A percentile compares a stretch with the other conserved stretches of the same genome.
Conservation (phyloP, 2,329 filamentous ascomycete species). For the Ilyonectria sp. region DNA sequence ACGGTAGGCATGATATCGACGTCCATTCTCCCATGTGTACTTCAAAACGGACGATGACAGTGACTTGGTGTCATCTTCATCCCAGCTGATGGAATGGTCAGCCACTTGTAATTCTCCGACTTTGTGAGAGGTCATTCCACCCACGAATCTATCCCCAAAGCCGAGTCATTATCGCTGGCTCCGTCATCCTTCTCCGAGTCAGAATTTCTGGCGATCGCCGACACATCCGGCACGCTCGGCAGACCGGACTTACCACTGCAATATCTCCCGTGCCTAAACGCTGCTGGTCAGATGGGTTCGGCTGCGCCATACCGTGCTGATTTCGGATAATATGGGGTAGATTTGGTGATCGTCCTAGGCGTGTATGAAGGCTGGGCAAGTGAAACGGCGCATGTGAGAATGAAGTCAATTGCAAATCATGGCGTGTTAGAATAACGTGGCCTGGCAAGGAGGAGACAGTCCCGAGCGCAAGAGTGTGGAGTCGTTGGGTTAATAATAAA, state of each 20-base stretch:
- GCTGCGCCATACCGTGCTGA: conserved; percentile 7
- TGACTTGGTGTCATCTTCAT: neutral
- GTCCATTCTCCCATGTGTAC: neutral
- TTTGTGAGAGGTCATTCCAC: neutral
- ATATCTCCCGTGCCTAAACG: conserved; percentile 22
- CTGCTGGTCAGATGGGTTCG: neutral
- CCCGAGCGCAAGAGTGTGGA: neutral
- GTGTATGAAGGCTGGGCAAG: neutral
- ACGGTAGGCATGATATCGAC: neutral
- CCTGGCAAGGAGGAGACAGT: neutral
- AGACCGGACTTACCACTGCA: conserved; percentile 49
- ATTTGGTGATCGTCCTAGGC: neutral
- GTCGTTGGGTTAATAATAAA: neutral
- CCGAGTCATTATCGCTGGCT: neutral
- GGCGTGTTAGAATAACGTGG: neutral
- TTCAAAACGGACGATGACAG: conserved; percentile 3
- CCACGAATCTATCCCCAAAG: neutral
- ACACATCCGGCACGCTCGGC: neutral
- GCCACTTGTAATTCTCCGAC: neutral
- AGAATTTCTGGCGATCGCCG: neutral
- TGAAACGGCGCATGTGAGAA: neutral
- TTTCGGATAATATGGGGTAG: neutral
- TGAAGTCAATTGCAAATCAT: neutral
- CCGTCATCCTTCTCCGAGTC: neutral
- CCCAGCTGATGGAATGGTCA: neutral